A percentile compares a stretch with the other conserved stretches of the same genome.
phyloP scores from a whole-genome alignment of 2,329 filamentous ascomycete genomes.

The Blastomyces silverae region DNA sequence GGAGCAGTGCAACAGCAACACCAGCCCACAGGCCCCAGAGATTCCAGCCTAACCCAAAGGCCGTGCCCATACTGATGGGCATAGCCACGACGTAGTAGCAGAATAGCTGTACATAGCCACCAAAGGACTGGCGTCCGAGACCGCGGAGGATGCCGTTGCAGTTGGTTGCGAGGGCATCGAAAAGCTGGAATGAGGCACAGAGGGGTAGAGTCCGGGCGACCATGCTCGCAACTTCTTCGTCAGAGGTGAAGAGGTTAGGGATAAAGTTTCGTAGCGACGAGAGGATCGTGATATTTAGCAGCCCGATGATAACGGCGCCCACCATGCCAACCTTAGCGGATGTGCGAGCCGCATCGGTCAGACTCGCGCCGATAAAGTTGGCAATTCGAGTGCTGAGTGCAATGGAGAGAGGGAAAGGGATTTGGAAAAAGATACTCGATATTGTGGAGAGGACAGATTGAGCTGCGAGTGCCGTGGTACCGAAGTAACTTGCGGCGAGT shows the following conservation, averaged over 20 bases:
- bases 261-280: constrained; percentile 63
- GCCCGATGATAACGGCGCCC: constrained; percentile 61
- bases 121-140: constrained; percentile 80
- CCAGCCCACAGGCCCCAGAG: constrained; percentile 76
- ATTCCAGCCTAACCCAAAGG: constrained; percentile 70
- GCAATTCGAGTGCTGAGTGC: constrained; percentile 82
- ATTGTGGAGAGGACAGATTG: constrained; percentile 79
- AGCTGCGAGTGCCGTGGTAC: constrained; percentile 71
- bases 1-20: constrained; percentile 61
- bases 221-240: constrained; percentile 60
- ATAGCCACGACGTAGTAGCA: constrained; percentile 82
- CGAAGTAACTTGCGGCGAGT: constrained; percentile 71
- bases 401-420: constrained; percentile 86
- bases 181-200: constrained; percentile 81
- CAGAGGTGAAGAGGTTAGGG: constrained; percentile 69
- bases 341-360: constrained; percentile 71
- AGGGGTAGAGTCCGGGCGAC: constrained; percentile 68
- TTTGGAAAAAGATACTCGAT: constrained; percentile 74
- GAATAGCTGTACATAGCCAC: constrained; percentile 79
- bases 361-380: constrained; percentile 81
- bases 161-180: constrained; percentile 71
- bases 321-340: constrained; percentile 70
- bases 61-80: constrained; percentile 71
- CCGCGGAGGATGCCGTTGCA: constrained; percentile 82
- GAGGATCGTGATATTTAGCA: constrained; percentile 70